Evolutionary conservation across 441 rosid genomes (phyloP), one percentile per base, ranked within the genome.

Genomic region (Adansonia grandidieri): DNA sequence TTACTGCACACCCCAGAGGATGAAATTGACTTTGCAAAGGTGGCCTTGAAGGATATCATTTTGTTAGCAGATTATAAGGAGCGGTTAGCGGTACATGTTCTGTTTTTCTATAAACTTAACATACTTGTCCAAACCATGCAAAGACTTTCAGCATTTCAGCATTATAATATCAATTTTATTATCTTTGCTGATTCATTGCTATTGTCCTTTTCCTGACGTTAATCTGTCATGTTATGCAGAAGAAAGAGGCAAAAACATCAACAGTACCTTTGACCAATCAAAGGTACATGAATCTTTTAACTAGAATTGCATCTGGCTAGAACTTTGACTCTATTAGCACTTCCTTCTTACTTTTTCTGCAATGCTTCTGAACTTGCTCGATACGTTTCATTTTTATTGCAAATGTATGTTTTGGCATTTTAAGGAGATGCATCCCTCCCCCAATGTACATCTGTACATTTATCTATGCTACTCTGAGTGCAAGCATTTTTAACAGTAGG

Each of bases 1-100:
- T 88, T 96, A 84, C 94, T 93, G 76, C 85, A 88, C 70, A 89
- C 87, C 17, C 98, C 98, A 7, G 96, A 93, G 83, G 90, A 93
- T 0, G 97, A 92, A 56, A 82, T 92, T 81, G 88, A 83, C 81
- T 82, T n/a, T 76, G 78, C 47, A 76, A 88, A 80, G 73, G 83
- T 94, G 84, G 91, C 89, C 74, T 78, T 94, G 72, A 90, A 69
- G 82, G 98, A 94, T 85, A 86, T 94, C 84, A 90, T 94, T 81
- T 81, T 88, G 75, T 85, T 93, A 70, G 96, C 90, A 13, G 94
- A 84, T 79, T 82, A 90, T 63, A 91, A 84, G 84, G 97, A 94
- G 85, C 84, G 81, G 71, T 6, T 90, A 84, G 89, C 84, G 86
- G 97, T 92, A 84, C 40, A 72, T 57, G 9, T 24, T 71, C 63